phyloP scores from a whole-genome alignment of 225 moss, liverwort and hornwort genomes.

The Antitrichia curtipendula region DNA sequence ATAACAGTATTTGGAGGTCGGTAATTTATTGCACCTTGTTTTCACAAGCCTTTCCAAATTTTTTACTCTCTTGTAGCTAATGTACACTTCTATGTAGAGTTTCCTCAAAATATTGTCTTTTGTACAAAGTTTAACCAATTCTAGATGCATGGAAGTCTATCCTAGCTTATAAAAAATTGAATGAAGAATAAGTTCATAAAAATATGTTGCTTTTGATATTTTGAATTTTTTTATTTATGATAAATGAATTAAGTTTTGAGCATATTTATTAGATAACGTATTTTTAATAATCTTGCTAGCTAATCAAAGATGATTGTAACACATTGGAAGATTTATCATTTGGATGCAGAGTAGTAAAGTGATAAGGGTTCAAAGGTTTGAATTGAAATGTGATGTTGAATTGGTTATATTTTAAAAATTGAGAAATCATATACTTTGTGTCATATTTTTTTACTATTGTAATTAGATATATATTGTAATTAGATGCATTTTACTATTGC shows the following conservation, averaged over 20 bases:
- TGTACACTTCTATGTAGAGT: no score
- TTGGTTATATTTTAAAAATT: not conserved
- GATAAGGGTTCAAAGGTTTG: not conserved
- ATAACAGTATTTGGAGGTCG: no score
- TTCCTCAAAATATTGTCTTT: no score
- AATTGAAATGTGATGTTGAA: not conserved
- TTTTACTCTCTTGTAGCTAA: not conserved
- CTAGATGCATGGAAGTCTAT: not conserved
- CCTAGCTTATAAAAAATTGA: not conserved
- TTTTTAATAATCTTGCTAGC: not conserved
- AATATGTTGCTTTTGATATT: not conserved
- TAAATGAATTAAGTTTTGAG: not conserved
- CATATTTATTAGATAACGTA: not conserved
- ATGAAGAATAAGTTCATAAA: not conserved
- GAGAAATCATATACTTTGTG: fast-evolving
- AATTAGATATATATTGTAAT: not conserved
- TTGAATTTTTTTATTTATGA: fast-evolving
- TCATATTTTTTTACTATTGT: not conserved
- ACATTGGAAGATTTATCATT: not conserved
- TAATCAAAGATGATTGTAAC: not conserved
- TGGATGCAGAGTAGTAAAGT: fast-evolving
- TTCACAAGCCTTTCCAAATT: fast-evolving
- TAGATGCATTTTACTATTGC: not conserved
- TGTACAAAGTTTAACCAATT: not conserved
- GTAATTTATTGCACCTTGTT: fast-evolving